phyloP scores from a whole-genome alignment of 768 basidiomycete species.

The Termitomyces sp. region DNA sequence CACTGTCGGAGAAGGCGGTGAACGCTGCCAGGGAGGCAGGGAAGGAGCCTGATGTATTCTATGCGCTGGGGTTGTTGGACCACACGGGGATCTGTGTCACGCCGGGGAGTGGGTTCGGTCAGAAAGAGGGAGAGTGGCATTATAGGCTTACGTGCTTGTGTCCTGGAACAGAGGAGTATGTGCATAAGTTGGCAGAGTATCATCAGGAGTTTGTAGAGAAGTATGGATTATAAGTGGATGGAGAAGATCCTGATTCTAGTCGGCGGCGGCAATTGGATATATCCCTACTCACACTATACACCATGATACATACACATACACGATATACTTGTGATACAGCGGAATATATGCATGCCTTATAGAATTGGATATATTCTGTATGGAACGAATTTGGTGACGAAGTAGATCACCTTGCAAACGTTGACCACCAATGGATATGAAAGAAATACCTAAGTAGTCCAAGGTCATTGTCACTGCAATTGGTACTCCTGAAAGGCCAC shows the following conservation, averaged over 20 bases:
- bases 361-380: not conserved
- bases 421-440: too few relatives aligned
- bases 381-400: not conserved
- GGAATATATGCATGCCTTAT: not conserved
- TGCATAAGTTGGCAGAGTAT: slow-evolving; percentile 65
- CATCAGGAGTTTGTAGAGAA: slow-evolving; percentile 26
- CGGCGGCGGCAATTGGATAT: not conserved
- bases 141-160: slow-evolving; percentile 92
- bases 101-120: slow-evolving; percentile 92
- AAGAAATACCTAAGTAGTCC: too few relatives aligned
- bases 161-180: slow-evolving; percentile 91
- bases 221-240: slow-evolving; percentile 10
- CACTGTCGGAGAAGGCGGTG: slow-evolving; percentile 65
- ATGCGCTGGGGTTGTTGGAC: slow-evolving; percentile 79
- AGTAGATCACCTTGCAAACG: too few relatives aligned
- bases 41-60: slow-evolving; percentile 86
- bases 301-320: not conserved
- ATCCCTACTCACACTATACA: not conserved
- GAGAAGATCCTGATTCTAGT: not conserved
- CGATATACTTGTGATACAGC: not conserved
- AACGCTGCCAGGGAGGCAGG: slow-evolving; percentile 65
- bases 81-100: slow-evolving; percentile 92
- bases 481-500: too few relatives aligned
- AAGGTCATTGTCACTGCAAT: too few relatives aligned
- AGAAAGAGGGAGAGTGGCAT: slow-evolving; percentile 86